Conservation (phyloP, 2,329 filamentous ascomycete genomes). For the Lecanoromycetidae sp. region DNA sequence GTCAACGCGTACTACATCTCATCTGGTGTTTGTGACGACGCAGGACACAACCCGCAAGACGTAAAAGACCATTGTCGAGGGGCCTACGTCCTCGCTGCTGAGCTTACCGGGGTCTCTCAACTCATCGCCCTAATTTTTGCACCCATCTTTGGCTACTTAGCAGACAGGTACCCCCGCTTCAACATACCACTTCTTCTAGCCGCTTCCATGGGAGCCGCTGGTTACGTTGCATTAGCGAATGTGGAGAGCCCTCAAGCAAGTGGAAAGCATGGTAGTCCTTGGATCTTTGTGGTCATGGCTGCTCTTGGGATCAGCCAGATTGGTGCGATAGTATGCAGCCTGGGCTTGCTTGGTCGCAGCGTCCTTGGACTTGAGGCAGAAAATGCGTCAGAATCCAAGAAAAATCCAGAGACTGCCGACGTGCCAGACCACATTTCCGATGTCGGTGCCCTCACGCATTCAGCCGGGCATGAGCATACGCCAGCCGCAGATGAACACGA, state of each 20-base stretch:
- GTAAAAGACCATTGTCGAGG: conserved; percentile 74
- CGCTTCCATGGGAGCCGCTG: conserved; percentile 60
- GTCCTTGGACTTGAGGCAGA: conserved; percentile 8
- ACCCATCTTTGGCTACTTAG: conserved; percentile 74
- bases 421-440: neutral
- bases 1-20: conserved; percentile 82
- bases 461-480: neutral
- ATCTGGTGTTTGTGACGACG: conserved; percentile 59
- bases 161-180: conserved; percentile 52
- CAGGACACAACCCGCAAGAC: conserved; percentile 36
- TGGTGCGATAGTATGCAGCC: conserved; percentile 85
- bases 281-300: conserved; percentile 63
- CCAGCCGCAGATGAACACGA: neutral
- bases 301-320: conserved; percentile 89
- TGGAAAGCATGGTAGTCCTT: conserved; percentile 53
- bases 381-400: neutral
- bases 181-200: conserved; percentile 65
- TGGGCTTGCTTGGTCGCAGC: conserved; percentile 65
- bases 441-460: neutral
- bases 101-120: conserved; percentile 80
- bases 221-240: conserved; percentile 66
- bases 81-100: conserved; percentile 78
- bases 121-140: conserved; percentile 73
- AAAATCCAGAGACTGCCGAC: neutral
- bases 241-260: conserved; percentile 64